phyloP scores from a whole-genome alignment of 192 early-diverging fungal genomes.

The Coemansia sp. region DNA sequence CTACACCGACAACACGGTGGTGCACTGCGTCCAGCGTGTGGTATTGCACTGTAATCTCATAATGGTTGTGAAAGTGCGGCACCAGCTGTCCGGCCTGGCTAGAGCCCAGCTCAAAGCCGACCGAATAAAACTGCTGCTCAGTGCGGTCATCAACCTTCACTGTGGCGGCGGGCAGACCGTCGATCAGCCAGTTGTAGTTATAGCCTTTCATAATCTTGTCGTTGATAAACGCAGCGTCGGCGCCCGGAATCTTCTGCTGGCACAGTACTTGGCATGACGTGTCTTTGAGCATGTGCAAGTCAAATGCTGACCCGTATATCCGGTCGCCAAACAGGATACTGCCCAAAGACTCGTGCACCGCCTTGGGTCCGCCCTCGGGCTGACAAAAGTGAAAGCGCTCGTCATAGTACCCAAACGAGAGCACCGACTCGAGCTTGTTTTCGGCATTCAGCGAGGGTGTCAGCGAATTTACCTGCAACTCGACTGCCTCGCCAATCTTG shows the following conservation, averaged over 20 bases:
- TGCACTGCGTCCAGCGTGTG: conserved; percentile 65
- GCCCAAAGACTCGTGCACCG: conserved; percentile 79
- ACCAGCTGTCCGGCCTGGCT: conserved; percentile 24
- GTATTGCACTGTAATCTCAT: conserved; percentile 79
- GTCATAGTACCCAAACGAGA: conserved; percentile 89
- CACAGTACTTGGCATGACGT: conserved; percentile 69
- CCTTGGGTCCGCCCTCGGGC: conserved; percentile 61
- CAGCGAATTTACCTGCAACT: conserved; percentile 82
- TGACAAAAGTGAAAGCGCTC: conserved; percentile 82
- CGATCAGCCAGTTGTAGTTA: conserved; percentile 81
- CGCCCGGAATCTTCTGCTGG: conserved; percentile 54
- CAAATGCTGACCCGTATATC: conserved; percentile 76
- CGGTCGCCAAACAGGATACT: conserved; percentile 95
- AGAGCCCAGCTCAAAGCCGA: conserved; percentile 79
- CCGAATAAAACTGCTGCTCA: conserved; percentile 59
- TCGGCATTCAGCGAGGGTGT: conserved; percentile 65
- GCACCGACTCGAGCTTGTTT: conserved; percentile 67
- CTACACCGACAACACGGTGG: conserved; percentile 84
- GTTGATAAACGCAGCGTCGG: conserved; percentile 86
- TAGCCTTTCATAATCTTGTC: conserved; percentile 76
- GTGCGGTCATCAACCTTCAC: conserved; percentile 56
- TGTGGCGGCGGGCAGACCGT: conserved; percentile 84
- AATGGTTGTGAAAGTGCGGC: conserved; percentile 79
- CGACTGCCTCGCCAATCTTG: conserved; percentile 61
- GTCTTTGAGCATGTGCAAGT: conserved; percentile 65